phyloP scores from a whole-genome alignment of 176 grass and related monocot species.

The Oryza australiensis region DNA sequence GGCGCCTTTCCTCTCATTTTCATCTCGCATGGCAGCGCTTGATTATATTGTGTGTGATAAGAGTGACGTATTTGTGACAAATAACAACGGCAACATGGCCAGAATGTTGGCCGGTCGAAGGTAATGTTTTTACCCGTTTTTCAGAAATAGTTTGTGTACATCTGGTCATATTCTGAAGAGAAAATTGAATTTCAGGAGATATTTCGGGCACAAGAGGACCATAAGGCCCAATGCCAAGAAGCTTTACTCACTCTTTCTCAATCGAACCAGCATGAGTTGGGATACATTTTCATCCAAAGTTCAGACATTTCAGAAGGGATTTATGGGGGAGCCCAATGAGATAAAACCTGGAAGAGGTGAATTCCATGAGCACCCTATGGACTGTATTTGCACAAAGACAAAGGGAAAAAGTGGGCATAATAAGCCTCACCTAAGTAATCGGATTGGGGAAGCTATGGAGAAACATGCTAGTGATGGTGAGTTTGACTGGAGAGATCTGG shows the following conservation, averaged over 20 bases:
- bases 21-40: slow-evolving; percentile 95
- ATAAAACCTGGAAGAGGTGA: slow-evolving; percentile 80
- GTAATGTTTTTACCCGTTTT: slow-evolving; percentile 39
- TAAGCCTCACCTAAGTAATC: slow-evolving; percentile 30
- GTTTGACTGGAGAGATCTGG: slow-evolving; percentile 69
- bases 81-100: slow-evolving; percentile 99
- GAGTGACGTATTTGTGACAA: slow-evolving; percentile 81
- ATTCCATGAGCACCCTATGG: slow-evolving; percentile 89
- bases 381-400: slow-evolving; percentile 74
- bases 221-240: slow-evolving; percentile 95
- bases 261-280: slow-evolving; percentile 79
- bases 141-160: neutral
- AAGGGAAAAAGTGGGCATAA: slow-evolving; percentile 25
- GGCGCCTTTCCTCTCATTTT: slow-evolving; percentile 64
- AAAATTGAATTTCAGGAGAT: slow-evolving; percentile 69
- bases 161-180: slow-evolving; percentile 42
- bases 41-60: slow-evolving; percentile 89
- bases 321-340: slow-evolving; percentile 94
- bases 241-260: slow-evolving; percentile 75
- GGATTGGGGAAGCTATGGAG: slow-evolving; percentile 29
- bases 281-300: slow-evolving; percentile 83
- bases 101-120: slow-evolving; percentile 93
- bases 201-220: slow-evolving; percentile 96
- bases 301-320: slow-evolving; percentile 66
- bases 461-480: slow-evolving; percentile 45